These are phyloP conservation scores for Boletus vinaceobasis DNA, from an alignment of 768 basidiomycete species.

Conservation along the genomic window DNA sequence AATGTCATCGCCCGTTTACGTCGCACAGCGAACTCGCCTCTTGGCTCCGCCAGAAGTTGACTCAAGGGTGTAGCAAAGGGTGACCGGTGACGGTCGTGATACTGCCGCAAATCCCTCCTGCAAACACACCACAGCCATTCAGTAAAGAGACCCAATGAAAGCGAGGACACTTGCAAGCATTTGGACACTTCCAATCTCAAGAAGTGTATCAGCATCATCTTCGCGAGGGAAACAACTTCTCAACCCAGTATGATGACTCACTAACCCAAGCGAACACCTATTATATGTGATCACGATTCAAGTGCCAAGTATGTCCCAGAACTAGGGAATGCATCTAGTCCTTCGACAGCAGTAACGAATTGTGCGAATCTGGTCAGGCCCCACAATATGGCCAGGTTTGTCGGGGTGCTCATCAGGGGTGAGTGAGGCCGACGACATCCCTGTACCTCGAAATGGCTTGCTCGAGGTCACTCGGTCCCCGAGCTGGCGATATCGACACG, in stretches of 20 bases:
- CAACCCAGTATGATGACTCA: background rate
- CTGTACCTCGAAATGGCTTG: too few species aligned
- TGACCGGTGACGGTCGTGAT: constrained; percentile 4
- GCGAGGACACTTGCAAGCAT: background rate
- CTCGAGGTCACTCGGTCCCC: too few species aligned
- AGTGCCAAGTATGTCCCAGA: too few species aligned
- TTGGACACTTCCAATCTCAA: too few species aligned
- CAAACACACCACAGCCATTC: background rate
- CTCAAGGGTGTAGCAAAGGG: constrained; percentile 10
- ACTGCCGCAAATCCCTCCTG: background rate
- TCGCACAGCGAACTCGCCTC: background rate
- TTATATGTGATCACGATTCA: background rate
- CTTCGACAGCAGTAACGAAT: too few species aligned
- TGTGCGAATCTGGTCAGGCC: too few species aligned
- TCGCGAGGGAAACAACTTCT: background rate
- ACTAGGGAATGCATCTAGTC: too few species aligned
- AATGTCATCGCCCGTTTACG: too few species aligned
- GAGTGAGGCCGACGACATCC: too few species aligned
- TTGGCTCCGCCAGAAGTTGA: constrained; percentile 8
- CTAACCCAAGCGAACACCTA: constrained; percentile 4
- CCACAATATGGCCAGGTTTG: too few species aligned
- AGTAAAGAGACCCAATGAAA: background rate
- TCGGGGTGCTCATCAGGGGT: too few species aligned
- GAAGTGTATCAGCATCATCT: background rate
- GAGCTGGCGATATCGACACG: too few species aligned